phyloP scores from a whole-genome alignment of 257 asterid genomes.

The Solanum chiquidenum region DNA sequence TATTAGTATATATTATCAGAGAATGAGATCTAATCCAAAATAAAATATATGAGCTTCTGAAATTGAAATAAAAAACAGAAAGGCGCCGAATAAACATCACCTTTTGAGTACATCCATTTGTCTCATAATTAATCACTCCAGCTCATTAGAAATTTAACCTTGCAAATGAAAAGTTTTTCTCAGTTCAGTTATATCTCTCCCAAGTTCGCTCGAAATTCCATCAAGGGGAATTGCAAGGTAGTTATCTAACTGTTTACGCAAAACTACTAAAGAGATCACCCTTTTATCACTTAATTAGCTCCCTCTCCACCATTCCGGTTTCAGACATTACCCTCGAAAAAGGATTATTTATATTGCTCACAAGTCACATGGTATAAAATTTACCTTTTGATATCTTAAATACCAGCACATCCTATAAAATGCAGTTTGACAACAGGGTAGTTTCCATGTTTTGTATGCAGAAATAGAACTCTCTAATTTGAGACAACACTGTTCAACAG shows the following conservation, averaged over 20 bases:
- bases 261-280: background rate
- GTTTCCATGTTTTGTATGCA: background rate
- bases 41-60: background rate
- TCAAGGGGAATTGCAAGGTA: background rate
- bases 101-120: background rate
- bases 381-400: background rate
- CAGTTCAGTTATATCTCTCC: background rate
- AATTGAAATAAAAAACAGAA: background rate
- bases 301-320: background rate
- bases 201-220: background rate
- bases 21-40: background rate
- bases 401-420: background rate
- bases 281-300: background rate
- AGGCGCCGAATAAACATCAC: background rate
- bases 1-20: background rate
- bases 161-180: background rate
- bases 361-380: background rate
- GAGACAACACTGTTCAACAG: background rate
- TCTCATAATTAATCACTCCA: background rate
- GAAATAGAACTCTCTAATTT: background rate
- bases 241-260: background rate
- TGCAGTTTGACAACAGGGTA: background rate
- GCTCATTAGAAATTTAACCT: background rate
- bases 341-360: background rate
- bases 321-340: background rate